phyloP scores from a whole-genome alignment of 2,329 filamentous ascomycete genomes.

The Didymella pinodella region DNA sequence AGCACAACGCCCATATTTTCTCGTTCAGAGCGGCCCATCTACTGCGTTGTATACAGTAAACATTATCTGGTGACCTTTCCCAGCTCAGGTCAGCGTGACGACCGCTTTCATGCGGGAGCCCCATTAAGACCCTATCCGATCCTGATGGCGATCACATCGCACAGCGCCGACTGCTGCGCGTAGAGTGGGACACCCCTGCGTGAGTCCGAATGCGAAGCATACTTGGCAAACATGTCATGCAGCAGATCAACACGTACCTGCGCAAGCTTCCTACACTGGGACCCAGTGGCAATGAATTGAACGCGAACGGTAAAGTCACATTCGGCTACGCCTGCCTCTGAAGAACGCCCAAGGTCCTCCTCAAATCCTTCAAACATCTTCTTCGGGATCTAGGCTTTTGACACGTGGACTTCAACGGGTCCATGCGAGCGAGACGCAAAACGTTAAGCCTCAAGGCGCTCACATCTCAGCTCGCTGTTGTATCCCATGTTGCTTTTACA shows the following conservation, averaged over 20 bases:
- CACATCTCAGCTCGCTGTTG: neutral
- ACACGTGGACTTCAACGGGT: conserved; percentile 10
- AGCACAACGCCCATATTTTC: neutral
- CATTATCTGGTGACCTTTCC: neutral
- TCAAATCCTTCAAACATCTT: neutral
- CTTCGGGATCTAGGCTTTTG: neutral
- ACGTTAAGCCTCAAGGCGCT: neutral
- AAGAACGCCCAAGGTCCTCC: neutral
- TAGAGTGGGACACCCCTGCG: neutral
- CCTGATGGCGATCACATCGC: neutral
- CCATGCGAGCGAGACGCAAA: conserved; percentile 1
- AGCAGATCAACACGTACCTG: conserved; percentile 9
- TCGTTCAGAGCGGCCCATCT: neutral
- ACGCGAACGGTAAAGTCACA: neutral
- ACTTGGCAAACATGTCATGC: conserved; percentile 5
- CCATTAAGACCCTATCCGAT: neutral
- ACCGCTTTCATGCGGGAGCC: too few species aligned
- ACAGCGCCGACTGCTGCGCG: conserved; percentile 3
- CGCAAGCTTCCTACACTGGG: neutral
- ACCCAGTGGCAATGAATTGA: neutral
- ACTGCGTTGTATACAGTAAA: neutral
- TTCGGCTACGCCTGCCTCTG: neutral
- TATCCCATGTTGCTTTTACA: conserved; percentile 3
- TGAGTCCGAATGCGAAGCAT: conserved; percentile 9
- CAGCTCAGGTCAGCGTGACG: neutral